Conservation (phyloP, 768 basidiomycete genomes). For the Hortiboletus flavorubellus region DNA sequence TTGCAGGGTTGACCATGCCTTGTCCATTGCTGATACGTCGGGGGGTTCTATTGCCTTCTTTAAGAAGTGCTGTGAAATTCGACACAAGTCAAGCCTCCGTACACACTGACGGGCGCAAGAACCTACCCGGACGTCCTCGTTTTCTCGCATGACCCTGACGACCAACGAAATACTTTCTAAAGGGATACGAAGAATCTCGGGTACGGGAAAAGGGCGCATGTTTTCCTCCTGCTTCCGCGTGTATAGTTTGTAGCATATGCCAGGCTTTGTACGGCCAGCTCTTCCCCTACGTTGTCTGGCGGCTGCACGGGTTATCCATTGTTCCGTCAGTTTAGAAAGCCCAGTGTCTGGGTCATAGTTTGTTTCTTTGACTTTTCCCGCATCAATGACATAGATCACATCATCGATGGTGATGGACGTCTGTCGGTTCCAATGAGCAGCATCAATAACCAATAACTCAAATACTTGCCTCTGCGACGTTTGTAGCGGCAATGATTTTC, state of each 20-base stretch:
- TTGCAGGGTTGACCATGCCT: slow-evolving; percentile 67
- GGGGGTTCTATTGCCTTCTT: slow-evolving; percentile 83
- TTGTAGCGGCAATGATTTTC: slow-evolving; percentile 88
- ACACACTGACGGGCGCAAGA: slow-evolving; percentile 5
- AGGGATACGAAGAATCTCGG: slow-evolving; percentile 86
- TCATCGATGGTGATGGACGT: slow-evolving; percentile 93
- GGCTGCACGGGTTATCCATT: slow-evolving; percentile 75
- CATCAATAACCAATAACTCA: neutral
- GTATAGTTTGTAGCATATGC: slow-evolving; percentile 86
- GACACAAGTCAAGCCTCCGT: neutral
- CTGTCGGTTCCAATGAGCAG: slow-evolving; percentile 33
- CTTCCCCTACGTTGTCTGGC: slow-evolving; percentile 84
- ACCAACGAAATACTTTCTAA: slow-evolving; percentile 78
- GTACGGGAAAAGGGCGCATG: slow-evolving; percentile 71
- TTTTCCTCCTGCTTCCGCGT: slow-evolving; percentile 66
- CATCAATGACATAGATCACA: slow-evolving; percentile 79
- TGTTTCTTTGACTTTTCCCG: slow-evolving; percentile 83
- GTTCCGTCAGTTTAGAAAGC: slow-evolving; percentile 74
- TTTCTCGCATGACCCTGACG: slow-evolving; percentile 75
- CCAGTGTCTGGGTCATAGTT: slow-evolving; percentile 66
- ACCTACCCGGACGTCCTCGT: slow-evolving; percentile 72
- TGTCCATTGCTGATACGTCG: slow-evolving; percentile 66
- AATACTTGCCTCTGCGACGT: slow-evolving; percentile 75
- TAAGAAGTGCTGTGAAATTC: slow-evolving; percentile 51
- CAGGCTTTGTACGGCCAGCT: slow-evolving; percentile 82